These are phyloP conservation scores for Hordeum pubiflorum DNA, from an alignment of 202 grass and related monocot species.

Conservation along the genomic window DNA sequence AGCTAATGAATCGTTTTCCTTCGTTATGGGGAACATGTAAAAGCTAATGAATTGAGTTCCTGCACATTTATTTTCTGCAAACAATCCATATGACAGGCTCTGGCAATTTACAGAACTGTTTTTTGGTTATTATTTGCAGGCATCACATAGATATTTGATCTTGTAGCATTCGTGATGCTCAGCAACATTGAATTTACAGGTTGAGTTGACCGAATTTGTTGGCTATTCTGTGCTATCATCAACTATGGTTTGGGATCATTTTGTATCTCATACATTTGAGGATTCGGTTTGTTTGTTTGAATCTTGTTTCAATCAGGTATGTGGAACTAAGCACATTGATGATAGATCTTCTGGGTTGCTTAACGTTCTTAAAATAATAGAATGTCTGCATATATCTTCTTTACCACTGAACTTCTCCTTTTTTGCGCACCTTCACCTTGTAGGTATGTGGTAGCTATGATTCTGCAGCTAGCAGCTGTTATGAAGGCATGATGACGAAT, in stretches of 20 bases:
- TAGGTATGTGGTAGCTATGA: constrained; percentile 45
- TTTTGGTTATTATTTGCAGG: constrained; percentile 22
- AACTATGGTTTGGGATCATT: constrained; percentile 91
- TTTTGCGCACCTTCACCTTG: constrained; percentile 6
- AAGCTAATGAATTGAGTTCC: not conserved
- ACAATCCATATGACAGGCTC: constrained; percentile 2
- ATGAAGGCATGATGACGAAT: constrained; percentile 42
- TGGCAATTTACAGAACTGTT: not conserved
- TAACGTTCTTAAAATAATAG: constrained; percentile 22
- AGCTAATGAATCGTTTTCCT: no score
- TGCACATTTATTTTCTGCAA: constrained; percentile 16
- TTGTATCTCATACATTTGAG: constrained; percentile 53
- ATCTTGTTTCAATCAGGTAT: constrained; percentile 64
- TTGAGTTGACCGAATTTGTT: constrained; percentile 65
- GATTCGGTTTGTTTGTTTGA: constrained; percentile 56
- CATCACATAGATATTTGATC: constrained; percentile 22
- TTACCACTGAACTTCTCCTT: not conserved
- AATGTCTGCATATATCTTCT: not conserved
- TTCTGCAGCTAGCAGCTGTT: constrained; percentile 37
- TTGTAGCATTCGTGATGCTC: constrained; percentile 27
- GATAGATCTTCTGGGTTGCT: not conserved
- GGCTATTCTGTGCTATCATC: constrained; percentile 62
- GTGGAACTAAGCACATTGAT: constrained; percentile 5
- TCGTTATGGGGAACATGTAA: not conserved
- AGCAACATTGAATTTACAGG: constrained; percentile 48